Conservation (phyloP, 2,329 filamentous ascomycete species). For the Cladorrhinum sp. region DNA sequence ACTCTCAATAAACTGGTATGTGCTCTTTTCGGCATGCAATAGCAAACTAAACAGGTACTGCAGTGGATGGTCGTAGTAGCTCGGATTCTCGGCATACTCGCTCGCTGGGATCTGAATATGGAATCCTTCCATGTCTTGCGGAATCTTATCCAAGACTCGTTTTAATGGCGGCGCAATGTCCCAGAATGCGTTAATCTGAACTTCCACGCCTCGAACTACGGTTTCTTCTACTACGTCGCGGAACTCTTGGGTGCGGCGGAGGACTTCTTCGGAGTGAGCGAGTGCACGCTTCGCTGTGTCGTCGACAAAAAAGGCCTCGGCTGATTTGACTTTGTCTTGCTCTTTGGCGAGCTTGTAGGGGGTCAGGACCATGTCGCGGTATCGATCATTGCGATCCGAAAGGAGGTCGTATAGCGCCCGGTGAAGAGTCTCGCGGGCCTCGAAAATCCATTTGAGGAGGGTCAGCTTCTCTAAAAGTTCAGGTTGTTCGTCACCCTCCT, state of each 20-base stretch:
- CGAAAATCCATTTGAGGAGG: constrained; percentile 94
- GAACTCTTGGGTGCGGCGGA: constrained; percentile 73
- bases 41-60: constrained; percentile 88
- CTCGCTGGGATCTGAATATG: constrained; percentile 71
- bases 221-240: constrained; percentile 77
- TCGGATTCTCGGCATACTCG: constrained; percentile 83
- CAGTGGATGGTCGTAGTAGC: constrained; percentile 75
- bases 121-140: constrained; percentile 57
- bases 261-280: constrained; percentile 67
- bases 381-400: constrained; percentile 80
- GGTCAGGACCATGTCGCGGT: constrained; percentile 76
- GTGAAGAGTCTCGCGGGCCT: constrained; percentile 84
- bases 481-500: constrained; percentile 92
- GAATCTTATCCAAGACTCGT: constrained; percentile 76
- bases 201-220: constrained; percentile 82
- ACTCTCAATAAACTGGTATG: constrained; percentile 94
- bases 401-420: constrained; percentile 82
- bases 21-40: constrained; percentile 84
- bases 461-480: constrained; percentile 93
- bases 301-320: constrained; percentile 75
- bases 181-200: constrained; percentile 94
- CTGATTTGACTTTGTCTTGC: constrained; percentile 74
- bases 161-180: constrained; percentile 87
- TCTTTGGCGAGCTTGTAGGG: constrained; percentile 75
- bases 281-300: constrained; percentile 72